Conservation (phyloP, 192 early-diverging fungal genomes). For the Jimgerdemannia lactiflua region DNA sequence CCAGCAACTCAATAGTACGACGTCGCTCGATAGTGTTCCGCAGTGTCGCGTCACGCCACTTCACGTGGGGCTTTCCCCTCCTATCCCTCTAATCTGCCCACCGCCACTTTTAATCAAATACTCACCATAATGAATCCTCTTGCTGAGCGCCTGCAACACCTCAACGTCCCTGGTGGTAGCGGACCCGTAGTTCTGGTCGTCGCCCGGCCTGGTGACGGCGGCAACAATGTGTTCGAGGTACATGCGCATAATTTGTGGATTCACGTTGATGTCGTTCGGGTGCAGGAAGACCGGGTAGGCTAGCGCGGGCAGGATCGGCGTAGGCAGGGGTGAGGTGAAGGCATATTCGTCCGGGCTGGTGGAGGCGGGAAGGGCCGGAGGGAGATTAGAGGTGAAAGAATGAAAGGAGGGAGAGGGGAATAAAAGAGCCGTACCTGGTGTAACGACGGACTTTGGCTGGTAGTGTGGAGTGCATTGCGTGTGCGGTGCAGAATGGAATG, state of each 20-base stretch:
- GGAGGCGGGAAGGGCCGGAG: slow-evolving; percentile 61
- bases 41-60: too few species aligned
- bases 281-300: slow-evolving; percentile 74
- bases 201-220: slow-evolving; percentile 63
- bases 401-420: slow-evolving; percentile 80
- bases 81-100: not conserved
- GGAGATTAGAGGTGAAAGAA: slow-evolving; percentile 82
- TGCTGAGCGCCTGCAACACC: slow-evolving; percentile 86
- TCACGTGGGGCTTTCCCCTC: not conserved
- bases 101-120: not conserved
- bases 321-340: slow-evolving; percentile 78
- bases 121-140: slow-evolving; percentile 92
- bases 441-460: slow-evolving; percentile 77
- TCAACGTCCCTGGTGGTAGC: slow-evolving; percentile 94
- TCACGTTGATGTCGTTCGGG: slow-evolving; percentile 84
- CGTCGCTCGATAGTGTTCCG: too few species aligned
- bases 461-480: not conserved
- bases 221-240: slow-evolving; percentile 85
- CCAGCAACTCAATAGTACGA: too few species aligned
- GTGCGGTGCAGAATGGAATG: slow-evolving; percentile 1
- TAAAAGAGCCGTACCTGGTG: slow-evolving; percentile 88
- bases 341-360: slow-evolving; percentile 93
- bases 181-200: slow-evolving; percentile 92
- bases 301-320: slow-evolving; percentile 83
- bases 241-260: slow-evolving; percentile 76